phyloP scores from a whole-genome alignment of 345 rosid genomes.

The Salix dunnii region DNA sequence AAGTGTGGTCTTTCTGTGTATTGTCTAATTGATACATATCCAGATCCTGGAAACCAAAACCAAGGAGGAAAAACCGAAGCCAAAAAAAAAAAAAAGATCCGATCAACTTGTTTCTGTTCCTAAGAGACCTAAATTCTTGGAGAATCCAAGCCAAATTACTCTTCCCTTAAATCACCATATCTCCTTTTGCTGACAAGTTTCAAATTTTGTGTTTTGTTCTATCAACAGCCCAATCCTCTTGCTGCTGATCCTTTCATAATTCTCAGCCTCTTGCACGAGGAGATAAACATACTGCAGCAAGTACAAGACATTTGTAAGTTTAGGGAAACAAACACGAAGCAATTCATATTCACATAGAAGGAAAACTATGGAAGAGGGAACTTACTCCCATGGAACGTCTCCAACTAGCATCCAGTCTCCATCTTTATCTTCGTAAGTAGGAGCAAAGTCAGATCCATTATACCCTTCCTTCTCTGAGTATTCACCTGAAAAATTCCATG shows the following conservation, averaged over 20 bases:
- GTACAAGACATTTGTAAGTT: background rate
- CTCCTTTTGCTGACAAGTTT: background rate
- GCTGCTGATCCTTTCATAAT: constrained; percentile 22
- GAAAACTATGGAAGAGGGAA: background rate
- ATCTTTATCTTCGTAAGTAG: constrained; percentile 24
- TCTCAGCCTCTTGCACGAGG: constrained; percentile 23
- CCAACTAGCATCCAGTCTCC: constrained; percentile 29
- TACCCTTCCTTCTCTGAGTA: constrained; percentile 22
- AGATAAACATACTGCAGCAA: constrained; percentile 14
- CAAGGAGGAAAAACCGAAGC: background rate
- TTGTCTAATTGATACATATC: background rate
- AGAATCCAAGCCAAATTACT: background rate
- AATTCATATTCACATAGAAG: background rate
- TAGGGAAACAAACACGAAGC: background rate
- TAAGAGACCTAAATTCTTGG: background rate
- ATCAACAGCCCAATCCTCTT: constrained; percentile 1
- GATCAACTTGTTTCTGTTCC: background rate
- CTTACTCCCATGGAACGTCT: constrained; percentile 28
- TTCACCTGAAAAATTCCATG: background rate
- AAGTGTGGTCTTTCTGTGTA: background rate
- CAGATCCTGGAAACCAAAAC: background rate
- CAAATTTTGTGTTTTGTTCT: background rate
- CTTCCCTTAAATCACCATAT: background rate
- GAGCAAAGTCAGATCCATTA: constrained; percentile 17
- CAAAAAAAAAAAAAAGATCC: background rate